These are phyloP conservation scores for Penicillium fuscoglaucum DNA, from an alignment of 2,329 filamentous ascomycete genomes.

Conservation along the genomic window DNA sequence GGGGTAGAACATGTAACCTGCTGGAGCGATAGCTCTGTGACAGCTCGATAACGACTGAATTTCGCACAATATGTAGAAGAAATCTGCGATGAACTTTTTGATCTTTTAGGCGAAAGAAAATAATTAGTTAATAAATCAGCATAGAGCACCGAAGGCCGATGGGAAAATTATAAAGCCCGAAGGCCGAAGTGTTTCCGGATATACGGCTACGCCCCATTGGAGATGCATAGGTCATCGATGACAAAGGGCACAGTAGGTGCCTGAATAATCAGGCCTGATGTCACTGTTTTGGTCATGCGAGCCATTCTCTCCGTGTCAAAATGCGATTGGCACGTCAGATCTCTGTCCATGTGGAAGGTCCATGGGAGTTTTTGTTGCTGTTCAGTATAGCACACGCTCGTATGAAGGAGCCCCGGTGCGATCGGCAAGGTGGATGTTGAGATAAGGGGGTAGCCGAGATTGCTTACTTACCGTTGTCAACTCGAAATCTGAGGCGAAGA, in stretches of 20 bases:
- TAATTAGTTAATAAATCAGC: not conserved
- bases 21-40: not conserved
- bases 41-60: not conserved
- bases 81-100: not conserved
- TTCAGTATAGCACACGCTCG: not conserved
- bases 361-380: not conserved
- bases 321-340: no score
- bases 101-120: no score
- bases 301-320: no score
- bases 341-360: not conserved
- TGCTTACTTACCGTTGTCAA: no score
- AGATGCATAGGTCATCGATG: not conserved
- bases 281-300: not conserved
- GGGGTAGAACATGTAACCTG: constrained; percentile 21
- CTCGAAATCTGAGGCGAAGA: not conserved
- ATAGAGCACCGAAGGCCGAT: not conserved
- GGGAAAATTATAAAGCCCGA: not conserved
- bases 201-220: not conserved
- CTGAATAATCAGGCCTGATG: not conserved
- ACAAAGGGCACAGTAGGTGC: not conserved
- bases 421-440: not conserved
- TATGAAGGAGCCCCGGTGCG: not conserved
- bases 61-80: not conserved
- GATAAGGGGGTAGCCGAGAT: not conserved
- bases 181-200: not conserved